phyloP scores from a whole-genome alignment of 2,329 filamentous ascomycete genomes.

The Nemania abortiva region DNA sequence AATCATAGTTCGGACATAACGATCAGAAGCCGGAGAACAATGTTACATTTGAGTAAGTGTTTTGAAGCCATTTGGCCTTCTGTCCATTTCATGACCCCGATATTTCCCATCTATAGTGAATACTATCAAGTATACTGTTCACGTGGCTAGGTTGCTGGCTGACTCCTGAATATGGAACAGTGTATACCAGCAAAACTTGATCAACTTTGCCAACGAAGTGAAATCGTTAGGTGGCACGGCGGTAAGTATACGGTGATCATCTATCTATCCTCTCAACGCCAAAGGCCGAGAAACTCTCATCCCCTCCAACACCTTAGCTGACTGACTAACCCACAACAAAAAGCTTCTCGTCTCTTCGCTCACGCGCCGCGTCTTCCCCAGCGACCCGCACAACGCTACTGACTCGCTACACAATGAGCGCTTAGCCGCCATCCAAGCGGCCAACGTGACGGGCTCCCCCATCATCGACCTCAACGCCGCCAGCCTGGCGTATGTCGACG shows the following conservation, averaged over 20 bases:
- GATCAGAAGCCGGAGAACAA: constrained; percentile 65
- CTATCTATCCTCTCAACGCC: background rate
- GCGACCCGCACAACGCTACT: constrained; percentile 52
- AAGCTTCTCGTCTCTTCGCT: constrained; percentile 66
- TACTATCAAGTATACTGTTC: background rate
- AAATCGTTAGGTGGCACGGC: constrained; percentile 58
- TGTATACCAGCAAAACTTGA: constrained; percentile 40
- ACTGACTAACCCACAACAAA: background rate
- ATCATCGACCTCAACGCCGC: constrained; percentile 65
- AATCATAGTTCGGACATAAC: constrained; percentile 70
- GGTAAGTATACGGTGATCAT: constrained; percentile 41
- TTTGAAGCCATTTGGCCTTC: background rate
- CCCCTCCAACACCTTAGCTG: background rate
- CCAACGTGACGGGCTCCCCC: constrained; percentile 53
- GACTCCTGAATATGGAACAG: constrained; percentile 7
- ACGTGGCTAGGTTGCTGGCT: background rate
- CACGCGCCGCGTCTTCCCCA: constrained; percentile 61
- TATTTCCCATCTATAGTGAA: no score
- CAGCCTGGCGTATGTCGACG: constrained; percentile 64
- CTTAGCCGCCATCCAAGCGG: constrained; percentile 60
- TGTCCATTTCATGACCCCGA: background rate
- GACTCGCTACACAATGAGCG: constrained; percentile 63
- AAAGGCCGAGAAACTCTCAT: background rate
- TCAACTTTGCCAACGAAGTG: constrained; percentile 59
- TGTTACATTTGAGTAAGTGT: constrained; percentile 60